Percentiles rank a stretch among this genome's conserved stretches.
Evolutionary conservation across 331 rosid species (phyloP).

Genomic region (Rosa hybrid): DNA sequence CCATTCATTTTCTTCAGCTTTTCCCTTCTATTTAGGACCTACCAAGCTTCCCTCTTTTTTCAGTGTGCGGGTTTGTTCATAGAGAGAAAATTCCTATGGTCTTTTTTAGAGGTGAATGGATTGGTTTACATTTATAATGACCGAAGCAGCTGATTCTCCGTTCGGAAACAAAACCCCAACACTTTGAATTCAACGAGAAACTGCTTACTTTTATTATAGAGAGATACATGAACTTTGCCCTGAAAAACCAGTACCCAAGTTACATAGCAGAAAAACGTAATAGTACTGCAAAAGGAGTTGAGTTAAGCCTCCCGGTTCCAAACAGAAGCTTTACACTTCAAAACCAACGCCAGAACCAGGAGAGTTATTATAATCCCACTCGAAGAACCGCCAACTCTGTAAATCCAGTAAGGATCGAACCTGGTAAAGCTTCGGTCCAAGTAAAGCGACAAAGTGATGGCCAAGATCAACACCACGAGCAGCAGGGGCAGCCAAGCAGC

Average conservation of each 20-base stretch:
- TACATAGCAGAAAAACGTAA: conserved; percentile 2
- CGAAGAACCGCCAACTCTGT: conserved; percentile 87
- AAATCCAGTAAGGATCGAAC: conserved; percentile 85
- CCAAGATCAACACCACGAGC: conserved; percentile 57
- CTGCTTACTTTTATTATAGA: neutral
- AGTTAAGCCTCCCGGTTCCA: conserved; percentile 36
- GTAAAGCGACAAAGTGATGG: conserved; percentile 49
- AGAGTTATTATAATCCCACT: conserved; percentile 62
- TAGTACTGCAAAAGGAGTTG: conserved; percentile 8
- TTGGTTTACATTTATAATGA: neutral
- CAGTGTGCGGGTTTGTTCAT: neutral
- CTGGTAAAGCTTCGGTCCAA: conserved; percentile 50
- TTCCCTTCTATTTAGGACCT: neutral
- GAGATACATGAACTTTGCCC: conserved; percentile 10
- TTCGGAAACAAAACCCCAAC: neutral
- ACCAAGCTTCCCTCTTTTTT: neutral
- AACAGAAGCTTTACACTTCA: conserved; percentile 67
- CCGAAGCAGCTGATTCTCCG: neutral
- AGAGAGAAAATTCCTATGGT: neutral
- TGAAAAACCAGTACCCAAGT: neutral
- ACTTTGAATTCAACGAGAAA: neutral
- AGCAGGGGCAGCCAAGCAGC: conserved; percentile 62
- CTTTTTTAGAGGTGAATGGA: neutral
- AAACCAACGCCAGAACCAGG: conserved; percentile 66
- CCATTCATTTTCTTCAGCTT: conserved; percentile 24